These are phyloP conservation scores for Lobosporangium transversale DNA, from an alignment of 192 early-diverging fungal species.

Conservation along the genomic window DNA sequence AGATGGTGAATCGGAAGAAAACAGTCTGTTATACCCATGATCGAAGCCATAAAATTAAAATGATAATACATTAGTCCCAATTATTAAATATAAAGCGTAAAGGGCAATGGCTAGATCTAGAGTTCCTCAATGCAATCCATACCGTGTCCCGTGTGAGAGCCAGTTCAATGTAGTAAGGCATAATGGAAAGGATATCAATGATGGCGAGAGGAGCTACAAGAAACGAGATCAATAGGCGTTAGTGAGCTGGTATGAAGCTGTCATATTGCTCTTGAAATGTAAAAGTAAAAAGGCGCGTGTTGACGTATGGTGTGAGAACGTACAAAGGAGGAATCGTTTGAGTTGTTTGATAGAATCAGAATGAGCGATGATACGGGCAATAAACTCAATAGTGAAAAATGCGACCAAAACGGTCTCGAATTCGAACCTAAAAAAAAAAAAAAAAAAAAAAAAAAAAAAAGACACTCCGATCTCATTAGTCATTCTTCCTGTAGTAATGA, in stretches of 20 bases:
- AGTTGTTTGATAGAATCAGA: conserved; percentile 74
- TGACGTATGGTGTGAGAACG: conserved; percentile 1
- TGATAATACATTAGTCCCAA: too few species aligned
- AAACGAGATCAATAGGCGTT: not conserved
- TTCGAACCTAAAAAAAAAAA: conserved; percentile 61
- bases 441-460: not conserved
- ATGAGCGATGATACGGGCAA: conserved; percentile 74
- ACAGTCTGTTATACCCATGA: conserved; percentile 57
- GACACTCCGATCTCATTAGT: too few species aligned
- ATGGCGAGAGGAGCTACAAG: conserved; percentile 68
- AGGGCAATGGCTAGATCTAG: too few species aligned
- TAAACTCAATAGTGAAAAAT: conserved; percentile 80
- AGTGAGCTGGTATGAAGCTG: not conserved
- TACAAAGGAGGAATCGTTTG: conserved; percentile 62
- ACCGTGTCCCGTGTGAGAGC: conserved; percentile 71
- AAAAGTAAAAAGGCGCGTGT: not conserved
- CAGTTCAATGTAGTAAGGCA: conserved; percentile 85
- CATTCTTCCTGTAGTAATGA: conserved; percentile 6
- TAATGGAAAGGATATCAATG: conserved; percentile 79
- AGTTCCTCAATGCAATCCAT: conserved; percentile 14
- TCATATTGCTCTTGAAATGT: too few species aligned
- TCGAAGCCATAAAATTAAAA: too few species aligned
- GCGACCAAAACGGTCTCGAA: conserved; percentile 76
- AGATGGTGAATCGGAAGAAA: conserved; percentile 85
- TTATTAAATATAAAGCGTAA: too few species aligned